Percentiles rank a stretch among this genome's conserved stretches.
Evolutionary conservation across 305 asterid species (phyloP).

Genomic region (Euphrasia arctica): DNA sequence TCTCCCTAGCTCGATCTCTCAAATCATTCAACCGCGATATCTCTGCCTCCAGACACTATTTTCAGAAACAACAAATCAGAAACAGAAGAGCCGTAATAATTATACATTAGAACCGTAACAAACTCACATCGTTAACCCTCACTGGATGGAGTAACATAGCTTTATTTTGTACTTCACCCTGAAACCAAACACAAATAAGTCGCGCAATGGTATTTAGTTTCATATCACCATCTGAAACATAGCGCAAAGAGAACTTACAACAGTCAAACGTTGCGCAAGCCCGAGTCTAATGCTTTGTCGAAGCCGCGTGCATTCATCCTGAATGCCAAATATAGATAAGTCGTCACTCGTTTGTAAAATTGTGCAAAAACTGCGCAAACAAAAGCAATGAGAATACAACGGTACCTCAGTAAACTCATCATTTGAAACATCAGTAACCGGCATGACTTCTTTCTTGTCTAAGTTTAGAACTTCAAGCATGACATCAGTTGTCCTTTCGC

Average conservation of each 20-base stretch:
- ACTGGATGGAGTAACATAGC: slow-evolving; percentile 70
- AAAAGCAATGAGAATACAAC: slow-evolving; percentile 21
- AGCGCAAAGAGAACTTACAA: slow-evolving; percentile 54
- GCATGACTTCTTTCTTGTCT: slow-evolving; percentile 70
- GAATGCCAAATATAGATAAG: slow-evolving; percentile 28
- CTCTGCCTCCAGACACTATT: slow-evolving; percentile 76
- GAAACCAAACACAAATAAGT: slow-evolving; percentile 29
- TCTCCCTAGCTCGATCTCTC: slow-evolving; percentile 81
- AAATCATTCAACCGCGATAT: slow-evolving; percentile 67
- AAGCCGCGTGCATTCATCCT: slow-evolving; percentile 84
- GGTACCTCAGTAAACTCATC: slow-evolving; percentile 83
- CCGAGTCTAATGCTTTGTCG: slow-evolving; percentile 85
- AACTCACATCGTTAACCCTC: slow-evolving; percentile 66
- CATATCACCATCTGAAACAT: slow-evolving; percentile 23
- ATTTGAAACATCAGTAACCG: slow-evolving; percentile 79
- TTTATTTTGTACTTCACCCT: slow-evolving; percentile 80
- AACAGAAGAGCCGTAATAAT: slow-evolving; percentile 26
- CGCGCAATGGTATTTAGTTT: slow-evolving; percentile 20
- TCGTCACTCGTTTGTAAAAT: slow-evolving; percentile 16
- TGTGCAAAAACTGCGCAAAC: slow-evolving; percentile 11
- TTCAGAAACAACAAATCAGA: slow-evolving; percentile 27
- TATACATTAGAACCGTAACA: slow-evolving; percentile 19
- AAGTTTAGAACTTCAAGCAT: slow-evolving; percentile 86
- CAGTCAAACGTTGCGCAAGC: slow-evolving; percentile 65
- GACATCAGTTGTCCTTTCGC: slow-evolving; percentile 58